Evolutionary conservation across 2,329 filamentous ascomycete genomes (phyloP), one percentile per base, ranked within the genome.

Genomic region (Ilyonectria mors-panacis): DNA sequence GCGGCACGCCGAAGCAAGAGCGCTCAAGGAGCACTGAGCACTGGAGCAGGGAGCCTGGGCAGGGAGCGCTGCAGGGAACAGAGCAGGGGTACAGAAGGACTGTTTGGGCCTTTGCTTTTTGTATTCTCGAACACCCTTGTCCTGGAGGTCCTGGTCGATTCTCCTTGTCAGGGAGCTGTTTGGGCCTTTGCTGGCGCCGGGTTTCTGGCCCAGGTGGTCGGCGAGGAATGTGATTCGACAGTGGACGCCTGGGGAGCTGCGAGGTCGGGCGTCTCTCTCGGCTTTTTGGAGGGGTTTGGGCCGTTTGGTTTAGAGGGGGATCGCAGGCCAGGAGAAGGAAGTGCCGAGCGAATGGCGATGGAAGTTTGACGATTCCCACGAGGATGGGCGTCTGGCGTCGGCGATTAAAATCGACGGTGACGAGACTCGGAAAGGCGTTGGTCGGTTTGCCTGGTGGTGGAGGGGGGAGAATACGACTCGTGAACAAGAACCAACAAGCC

Each of bases 151-250:
- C 71, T 67, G 50, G 61, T 28, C 55, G 33, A 45, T 53, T 66
- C 53, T 63, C 63, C 69, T 68, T 69, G 63, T 68, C 58, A 65
- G 59, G 59, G 68, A 65, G 69, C 67, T 76, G 69, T 76, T 71
- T 75, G 73, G 73, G 67, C 69, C 70, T 70, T 69, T 72, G 61
- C 67, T 76, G 71, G 71, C 73, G 73, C 73, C 66, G 69, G 67
- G 64, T 71, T 74, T 72, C 68, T 73, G 73, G 70, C 71, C 74
- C 74, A 76, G 64, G 73, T 71, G 70, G 72, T 68, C 67, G 73
- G 74, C 67, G 73, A 76, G 74, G 66, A 73, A 75, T 76, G 69
- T 76, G 74, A 76, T 76, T 76, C 74, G 73, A 71, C 70, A 54
- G 64, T 57, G 23, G 45, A 70, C 28, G 63, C 54, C 69, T 63